A percentile compares a stretch with the other conserved stretches of the same genome.
Evolutionary conservation across 805 yeast species (phyloP).

Genomic region (Wickerhamiella cacticola): DNA sequence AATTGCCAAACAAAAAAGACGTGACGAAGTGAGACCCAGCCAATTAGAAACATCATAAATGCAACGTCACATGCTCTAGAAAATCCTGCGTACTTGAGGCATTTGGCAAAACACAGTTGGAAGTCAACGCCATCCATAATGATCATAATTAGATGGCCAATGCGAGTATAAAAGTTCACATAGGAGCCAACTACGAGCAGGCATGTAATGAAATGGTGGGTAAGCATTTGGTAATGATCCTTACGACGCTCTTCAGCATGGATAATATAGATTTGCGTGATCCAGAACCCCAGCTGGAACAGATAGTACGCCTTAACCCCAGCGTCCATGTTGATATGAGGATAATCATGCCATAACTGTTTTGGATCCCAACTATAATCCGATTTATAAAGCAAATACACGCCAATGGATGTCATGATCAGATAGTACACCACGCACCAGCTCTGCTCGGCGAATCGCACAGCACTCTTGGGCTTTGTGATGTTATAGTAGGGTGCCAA

Average conservation of each 20-base stretch:
- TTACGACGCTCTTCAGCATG: conserved; percentile 69
- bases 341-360: conserved; percentile 58
- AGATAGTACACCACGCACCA: conserved; percentile 60
- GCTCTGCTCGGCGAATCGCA: conserved; percentile 76
- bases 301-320: conserved; percentile 58
- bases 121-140: conserved; percentile 80
- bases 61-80: conserved; percentile 49
- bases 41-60: conserved; percentile 52
- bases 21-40: conserved; percentile 67
- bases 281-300: conserved; percentile 62
- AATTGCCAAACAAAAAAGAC: conserved; percentile 57
- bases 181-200: conserved; percentile 59
- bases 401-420: conserved; percentile 44
- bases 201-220: conserved; percentile 77
- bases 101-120: conserved; percentile 57
- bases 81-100: conserved; percentile 61
- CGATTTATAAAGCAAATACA: conserved; percentile 43
- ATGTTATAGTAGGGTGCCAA: conserved; percentile 29
- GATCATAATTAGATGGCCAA: conserved; percentile 66
- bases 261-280: conserved; percentile 65
- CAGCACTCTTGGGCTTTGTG: conserved; percentile 38
- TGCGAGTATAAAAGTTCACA: conserved; percentile 53
- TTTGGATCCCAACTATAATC: conserved; percentile 48
- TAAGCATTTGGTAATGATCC: conserved; percentile 76
- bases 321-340: conserved; percentile 46